phyloP scores from a whole-genome alignment of 164 flowering plant genomes.

The Dillenia suffruticosa region DNA sequence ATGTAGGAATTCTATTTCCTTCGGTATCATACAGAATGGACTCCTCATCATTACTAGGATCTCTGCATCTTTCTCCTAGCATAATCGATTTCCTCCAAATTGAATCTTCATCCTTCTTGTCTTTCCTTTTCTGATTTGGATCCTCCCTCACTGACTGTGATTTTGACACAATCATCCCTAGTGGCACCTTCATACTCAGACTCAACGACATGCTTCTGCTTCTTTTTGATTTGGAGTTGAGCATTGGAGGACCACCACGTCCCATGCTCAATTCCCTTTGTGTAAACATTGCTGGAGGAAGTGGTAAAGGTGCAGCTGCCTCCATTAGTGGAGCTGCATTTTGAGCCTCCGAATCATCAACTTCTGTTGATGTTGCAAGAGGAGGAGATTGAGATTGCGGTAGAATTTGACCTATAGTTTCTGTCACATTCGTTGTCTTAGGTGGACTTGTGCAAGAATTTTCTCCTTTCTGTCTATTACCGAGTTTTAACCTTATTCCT shows the following conservation, averaged over 20 bases:
- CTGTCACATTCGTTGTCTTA: too few relatives aligned
- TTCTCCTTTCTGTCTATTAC: too few relatives aligned
- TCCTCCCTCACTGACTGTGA: slow-evolving; percentile 7
- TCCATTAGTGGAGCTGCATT: too few relatives aligned
- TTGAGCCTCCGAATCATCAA: too few relatives aligned
- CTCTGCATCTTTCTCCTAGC: slow-evolving; percentile 65
- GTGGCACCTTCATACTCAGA: slow-evolving; percentile 23
- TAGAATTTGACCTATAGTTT: too few relatives aligned
- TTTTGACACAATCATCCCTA: slow-evolving; percentile 12
- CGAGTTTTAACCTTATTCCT: too few relatives aligned
- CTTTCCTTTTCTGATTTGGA: slow-evolving; percentile 4
- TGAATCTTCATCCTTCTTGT: slow-evolving; percentile 37
- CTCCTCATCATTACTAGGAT: slow-evolving; percentile 50
- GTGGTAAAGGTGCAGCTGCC: slow-evolving; percentile 3
- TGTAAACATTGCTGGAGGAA: not conserved
- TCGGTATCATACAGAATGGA: slow-evolving; percentile 34
- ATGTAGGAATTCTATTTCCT: slow-evolving; percentile 37
- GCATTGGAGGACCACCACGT: not conserved
- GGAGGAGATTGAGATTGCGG: too few relatives aligned
- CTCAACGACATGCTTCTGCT: slow-evolving; percentile 8
- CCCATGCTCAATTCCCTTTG: too few relatives aligned
- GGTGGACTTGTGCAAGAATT: too few relatives aligned
- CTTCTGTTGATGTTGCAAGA: too few relatives aligned
- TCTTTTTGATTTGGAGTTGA: slow-evolving; percentile 6
- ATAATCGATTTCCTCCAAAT: slow-evolving; percentile 74